A percentile compares a stretch with the other conserved stretches of the same genome.
These are phyloP conservation scores for Calonectria pteridis DNA, from an alignment of 2,329 filamentous ascomycete species.

Conservation along the genomic window DNA sequence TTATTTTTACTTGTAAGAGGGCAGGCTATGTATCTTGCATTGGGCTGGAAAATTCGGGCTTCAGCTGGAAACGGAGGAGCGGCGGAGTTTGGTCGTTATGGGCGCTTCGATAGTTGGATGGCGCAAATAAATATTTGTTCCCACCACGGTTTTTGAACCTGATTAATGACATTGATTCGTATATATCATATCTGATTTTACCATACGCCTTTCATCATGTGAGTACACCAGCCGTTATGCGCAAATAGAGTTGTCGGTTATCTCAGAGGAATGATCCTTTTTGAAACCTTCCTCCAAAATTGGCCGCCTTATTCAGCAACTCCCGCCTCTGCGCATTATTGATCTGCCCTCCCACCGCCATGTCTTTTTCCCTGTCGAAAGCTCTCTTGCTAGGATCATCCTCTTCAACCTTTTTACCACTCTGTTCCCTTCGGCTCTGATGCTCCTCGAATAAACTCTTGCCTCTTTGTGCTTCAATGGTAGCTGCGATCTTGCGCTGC, in stretches of 20 bases:
- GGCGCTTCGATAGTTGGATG: conserved; percentile 43
- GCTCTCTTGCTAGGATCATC: conserved; percentile 91
- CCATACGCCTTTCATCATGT: neutral
- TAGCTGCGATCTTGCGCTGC: conserved; percentile 60
- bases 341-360: conserved; percentile 80
- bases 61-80: conserved; percentile 47
- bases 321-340: conserved; percentile 81
- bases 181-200: neutral
- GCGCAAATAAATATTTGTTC: conserved; percentile 41
- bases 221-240: conserved; percentile 14
- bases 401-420: conserved; percentile 66
- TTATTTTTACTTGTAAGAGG: conserved; percentile 38
- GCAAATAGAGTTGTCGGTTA: neutral
- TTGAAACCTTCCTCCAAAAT: conserved; percentile 85
- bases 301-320: conserved; percentile 81
- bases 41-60: conserved; percentile 44
- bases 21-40: conserved; percentile 42
- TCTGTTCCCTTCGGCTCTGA: conserved; percentile 49
- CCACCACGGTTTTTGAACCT: conserved; percentile 9
- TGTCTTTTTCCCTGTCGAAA: conserved; percentile 95
- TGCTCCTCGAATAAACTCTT: conserved; percentile 73
- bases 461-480: conserved; percentile 66
- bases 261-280: conserved; percentile 74
- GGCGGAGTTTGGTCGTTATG: conserved; percentile 50
- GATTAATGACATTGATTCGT: conserved; percentile 16